Base-by-base conservation (phyloP, 1,139 yeast genomes). In the Debaryomyces udenii region DNA sequence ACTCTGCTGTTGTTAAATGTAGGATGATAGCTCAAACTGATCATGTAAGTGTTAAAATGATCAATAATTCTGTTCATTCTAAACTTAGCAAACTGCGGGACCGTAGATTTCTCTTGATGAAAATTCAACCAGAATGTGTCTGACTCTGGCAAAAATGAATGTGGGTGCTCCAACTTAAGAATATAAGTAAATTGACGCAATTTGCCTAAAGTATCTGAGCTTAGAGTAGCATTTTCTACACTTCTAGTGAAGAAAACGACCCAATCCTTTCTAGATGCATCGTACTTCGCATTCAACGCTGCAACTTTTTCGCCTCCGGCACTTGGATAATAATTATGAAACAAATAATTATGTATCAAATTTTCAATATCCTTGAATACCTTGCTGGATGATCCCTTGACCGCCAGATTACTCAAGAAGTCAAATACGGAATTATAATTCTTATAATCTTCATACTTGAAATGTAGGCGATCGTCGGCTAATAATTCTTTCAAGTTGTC, bases 401-500 rank as follows among this genome's bases (percentile, higher is more conserved):
- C 48, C 3, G 70, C 65, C 54, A 66, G 65, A 45, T 65, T 62
- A 20, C 70, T 62, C 33, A 70, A 53, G 46, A 65, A 66, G 47
- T 73, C 78, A 51, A 71, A 69, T 3, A 71, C 68, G 46, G 66
- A 68, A 52, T 79, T 79, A 51, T 61, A 68, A 30, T 64, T 63
- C 31, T 54, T 63, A 4, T 59, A 55, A 49, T 80, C 86, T 40
- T 68, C 70, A 40, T 61, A 64, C 16, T 62, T 48, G 16, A 83
- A 62, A 11, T 76, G 65, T 9, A 81, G 55, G 37, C 81, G 53
- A 0, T 59, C 48, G 50, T 81, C 84, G 3, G 54, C 41, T 2
- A 83, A 45, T 0, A 85, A 57, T 3, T 64, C 66, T 27, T 62
- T 55, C 15, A 89, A 67, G 45, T 86, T 86, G 2, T 79, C 83